Evolutionary conservation across 163 green algal genomes (phyloP), one percentile per base, ranked within the genome.

Genomic region (Picocystis sp.): DNA sequence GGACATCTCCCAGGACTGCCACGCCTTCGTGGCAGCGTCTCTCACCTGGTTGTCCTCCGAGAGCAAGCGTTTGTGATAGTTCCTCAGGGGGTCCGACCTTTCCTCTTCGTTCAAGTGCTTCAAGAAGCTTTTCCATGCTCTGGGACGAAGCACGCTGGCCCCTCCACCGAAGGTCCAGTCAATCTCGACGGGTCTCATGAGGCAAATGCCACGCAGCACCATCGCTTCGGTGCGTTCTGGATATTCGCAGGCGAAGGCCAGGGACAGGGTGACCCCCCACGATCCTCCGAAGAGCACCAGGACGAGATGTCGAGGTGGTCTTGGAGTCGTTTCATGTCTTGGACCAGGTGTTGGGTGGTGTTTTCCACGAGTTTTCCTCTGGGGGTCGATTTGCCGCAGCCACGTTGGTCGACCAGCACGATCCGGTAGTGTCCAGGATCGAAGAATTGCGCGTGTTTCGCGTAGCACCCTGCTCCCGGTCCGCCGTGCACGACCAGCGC

Each of bases 371-470:
- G 58, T 56, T 65, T 67, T 9, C 63, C 78, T 1, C 51, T 47
- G 0, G 74, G 78, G 0, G 51, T 75, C 48, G 63, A 77, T 2
- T 48, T 47, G 19, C 77, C 77, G 51, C 77, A 83, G 5, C 69
- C 78, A 1, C 78, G 60, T 56, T 87, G 78, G 57, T 86, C 77
- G 1, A 84, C 34, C 3, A 87, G 63, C 10, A 86, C 59, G 8
- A 87, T 69, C 8, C 62, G 54, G 45, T 71, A 87, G 10, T 61
- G 44, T n/a, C 45, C 8, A 3, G 66, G 63, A 48, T 85, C 72
- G 49, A 85, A 85, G 54, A 85, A 81, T 3, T 60, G 70, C 64
- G 70, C 67, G 54, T 85, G 76, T 24, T 71, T 75, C 2, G 65
- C 22, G n/a, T 66, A 83, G 63, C 72, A 82, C 38, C 74, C 77